Conservation (phyloP, 345 rosid species). For the Populus tremula region DNA sequence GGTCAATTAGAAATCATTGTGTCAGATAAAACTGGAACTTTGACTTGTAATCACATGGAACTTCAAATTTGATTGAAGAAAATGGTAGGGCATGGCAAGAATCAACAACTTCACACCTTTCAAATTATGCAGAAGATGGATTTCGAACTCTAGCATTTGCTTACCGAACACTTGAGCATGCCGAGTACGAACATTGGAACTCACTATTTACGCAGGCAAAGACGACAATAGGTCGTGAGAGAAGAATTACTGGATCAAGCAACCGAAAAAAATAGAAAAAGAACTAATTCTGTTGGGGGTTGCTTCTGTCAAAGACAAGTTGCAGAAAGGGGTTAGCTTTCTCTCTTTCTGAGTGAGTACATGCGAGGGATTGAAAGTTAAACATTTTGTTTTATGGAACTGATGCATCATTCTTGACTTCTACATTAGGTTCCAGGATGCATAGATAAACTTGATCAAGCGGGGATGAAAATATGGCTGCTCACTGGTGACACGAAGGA, state of each 20-base stretch:
- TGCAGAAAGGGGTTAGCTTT: constrained; percentile 70
- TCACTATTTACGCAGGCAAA: constrained; percentile 51
- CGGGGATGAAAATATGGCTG: constrained; percentile 82
- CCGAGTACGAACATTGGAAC: constrained; percentile 57
- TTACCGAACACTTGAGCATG: constrained; percentile 42
- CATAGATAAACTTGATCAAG: constrained; percentile 89
- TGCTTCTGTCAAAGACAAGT: constrained; percentile 75
- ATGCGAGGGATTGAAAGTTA: background rate
- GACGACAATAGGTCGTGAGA: constrained; percentile 65
- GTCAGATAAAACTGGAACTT: constrained; percentile 81
- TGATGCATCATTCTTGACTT: constrained; percentile 6
- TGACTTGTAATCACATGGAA: constrained; percentile 86
- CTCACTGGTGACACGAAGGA: constrained; percentile 85
- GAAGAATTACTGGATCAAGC: constrained; percentile 61
- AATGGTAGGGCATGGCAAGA: constrained; percentile 49
- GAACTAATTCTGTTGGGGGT: constrained; percentile 67
- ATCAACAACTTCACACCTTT: constrained; percentile 51
- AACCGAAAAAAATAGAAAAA: constrained; percentile 63
- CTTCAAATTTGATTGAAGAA: constrained; percentile 22
- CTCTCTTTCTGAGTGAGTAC: background rate
- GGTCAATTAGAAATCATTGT: constrained; percentile 75
- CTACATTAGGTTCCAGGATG: constrained; percentile 68
- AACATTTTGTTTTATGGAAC: background rate
- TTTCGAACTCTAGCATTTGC: constrained; percentile 75
- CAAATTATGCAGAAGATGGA: constrained; percentile 67